Evolutionary conservation across 2,329 filamentous ascomycete genomes (phyloP), one percentile per base, ranked within the genome.

Genomic region (Lecanoromycetidae sp.): DNA sequence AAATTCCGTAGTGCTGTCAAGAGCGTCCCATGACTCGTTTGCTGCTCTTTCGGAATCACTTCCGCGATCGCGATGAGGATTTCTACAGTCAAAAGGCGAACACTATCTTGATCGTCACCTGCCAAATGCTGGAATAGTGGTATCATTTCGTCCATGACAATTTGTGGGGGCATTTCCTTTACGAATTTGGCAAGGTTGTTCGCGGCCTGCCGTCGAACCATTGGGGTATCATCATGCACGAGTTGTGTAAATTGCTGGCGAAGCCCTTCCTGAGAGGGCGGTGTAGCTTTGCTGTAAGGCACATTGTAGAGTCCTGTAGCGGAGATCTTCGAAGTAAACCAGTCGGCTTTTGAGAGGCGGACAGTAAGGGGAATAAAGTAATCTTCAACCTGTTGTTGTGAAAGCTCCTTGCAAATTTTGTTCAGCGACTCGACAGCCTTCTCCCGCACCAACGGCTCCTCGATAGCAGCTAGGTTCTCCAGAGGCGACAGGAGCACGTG

Each of bases 361-460:
- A 94, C 79, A 51, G 88, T 88, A 61, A 98, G 82, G 53, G 91
- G 91, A 58, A 98, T 90, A 71, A 96, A 96, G 69, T 88, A 85
- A 61, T 95, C 86, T 73, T 98, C 91, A 63, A 96, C 82, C 71
- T 98, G 91, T 66, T 87, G 77, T 58, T 87, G 72, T 42, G 87
- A 94, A 47, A 98, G 77, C 64, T 94, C 80, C 62, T 81, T 79
- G 76, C 91, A 96, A 66, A 98, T 96, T 73, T 95, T 98, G 78
- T 98, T 98, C 57, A 98, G 79, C 39, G 91, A 98, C 67, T 98
- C 93, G 63, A 98, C 91, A 55, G 91, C 91, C 90, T 98, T 98
- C 71, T 98, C 91, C 61, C 91, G 79, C 54, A 98, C 91, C 58
- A 98, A 79, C 54, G 91, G 90, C 70, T 98, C 91, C 68, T 98